phyloP scores from a whole-genome alignment of 768 basidiomycete species.

The Dioszegia aurantiaca region DNA sequence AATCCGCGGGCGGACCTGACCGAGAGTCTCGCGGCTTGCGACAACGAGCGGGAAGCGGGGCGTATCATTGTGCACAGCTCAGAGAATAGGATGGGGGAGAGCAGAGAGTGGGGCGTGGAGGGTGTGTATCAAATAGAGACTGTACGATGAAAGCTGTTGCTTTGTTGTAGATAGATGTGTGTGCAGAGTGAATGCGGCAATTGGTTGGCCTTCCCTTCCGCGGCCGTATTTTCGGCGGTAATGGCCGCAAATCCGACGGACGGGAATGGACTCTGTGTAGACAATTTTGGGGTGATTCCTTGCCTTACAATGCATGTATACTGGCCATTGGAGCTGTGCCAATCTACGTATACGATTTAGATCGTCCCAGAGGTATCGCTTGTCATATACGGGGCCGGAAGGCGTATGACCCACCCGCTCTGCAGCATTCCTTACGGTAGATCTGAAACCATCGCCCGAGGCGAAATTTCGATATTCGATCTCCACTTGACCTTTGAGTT shows the following conservation, averaged over 20 bases:
- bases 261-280: neutral
- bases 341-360: too few species aligned
- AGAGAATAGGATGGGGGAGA: neutral
- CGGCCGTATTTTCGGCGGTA: conserved; percentile 2
- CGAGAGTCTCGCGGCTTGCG: neutral
- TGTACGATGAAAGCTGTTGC: neutral
- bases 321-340: neutral
- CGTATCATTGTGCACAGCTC: conserved; percentile 14
- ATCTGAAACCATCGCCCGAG: too few species aligned
- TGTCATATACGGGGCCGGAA: too few species aligned
- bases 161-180: too few species aligned
- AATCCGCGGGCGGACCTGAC: conserved; percentile 12
- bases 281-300: neutral
- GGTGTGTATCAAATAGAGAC: neutral
- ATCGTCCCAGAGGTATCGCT: too few species aligned
- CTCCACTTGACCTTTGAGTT: too few species aligned
- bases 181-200: conserved; percentile 1
- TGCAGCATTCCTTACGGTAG: too few species aligned
- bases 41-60: conserved; percentile 5
- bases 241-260: neutral
- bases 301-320: neutral
- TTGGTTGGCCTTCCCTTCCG: neutral
- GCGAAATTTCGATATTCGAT: neutral
- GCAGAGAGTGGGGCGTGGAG: neutral
- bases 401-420: too few species aligned